These are phyloP conservation scores for Erodium texanum DNA, from an alignment of 441 rosid species.

Conservation along the genomic window DNA sequence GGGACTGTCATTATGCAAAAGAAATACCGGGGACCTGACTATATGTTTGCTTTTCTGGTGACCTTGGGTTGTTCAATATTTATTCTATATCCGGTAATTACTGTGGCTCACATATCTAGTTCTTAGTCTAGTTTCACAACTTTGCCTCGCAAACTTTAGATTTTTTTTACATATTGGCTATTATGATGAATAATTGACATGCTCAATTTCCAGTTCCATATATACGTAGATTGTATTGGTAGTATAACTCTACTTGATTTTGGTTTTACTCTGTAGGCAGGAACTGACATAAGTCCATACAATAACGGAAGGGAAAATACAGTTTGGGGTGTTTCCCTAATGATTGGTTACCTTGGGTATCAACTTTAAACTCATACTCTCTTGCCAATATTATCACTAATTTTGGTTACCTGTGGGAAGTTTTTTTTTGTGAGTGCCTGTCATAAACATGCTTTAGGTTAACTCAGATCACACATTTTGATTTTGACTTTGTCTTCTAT, in stretches of 20 bases:
- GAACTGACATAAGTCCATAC: conserved; percentile 70
- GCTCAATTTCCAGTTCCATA: not conserved
- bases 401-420: not conserved
- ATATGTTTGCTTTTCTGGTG: conserved; percentile 67
- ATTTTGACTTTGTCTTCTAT: not conserved
- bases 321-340: conserved; percentile 82
- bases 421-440: not conserved
- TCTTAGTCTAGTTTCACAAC: conserved; percentile 7
- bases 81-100: conserved; percentile 70
- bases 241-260: not conserved
- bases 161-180: not conserved
- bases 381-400: not conserved
- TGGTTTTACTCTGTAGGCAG: conserved; percentile 40
- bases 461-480: not conserved
- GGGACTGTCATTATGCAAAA: conserved; percentile 89
- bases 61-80: conserved; percentile 79
- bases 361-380: conserved; percentile 18
- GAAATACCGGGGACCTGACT: conserved; percentile 69
- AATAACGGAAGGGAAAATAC: conserved; percentile 87
- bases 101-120: conserved; percentile 1
- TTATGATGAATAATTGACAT: not conserved
- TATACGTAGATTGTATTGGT: not conserved
- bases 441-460: not conserved
- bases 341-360: conserved; percentile 96
- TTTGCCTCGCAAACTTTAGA: not conserved